A percentile compares a stretch with the other conserved stretches of the same genome.
Conservation (phyloP, 2,329 filamentous ascomycete species). For the Onygena corvina region DNA sequence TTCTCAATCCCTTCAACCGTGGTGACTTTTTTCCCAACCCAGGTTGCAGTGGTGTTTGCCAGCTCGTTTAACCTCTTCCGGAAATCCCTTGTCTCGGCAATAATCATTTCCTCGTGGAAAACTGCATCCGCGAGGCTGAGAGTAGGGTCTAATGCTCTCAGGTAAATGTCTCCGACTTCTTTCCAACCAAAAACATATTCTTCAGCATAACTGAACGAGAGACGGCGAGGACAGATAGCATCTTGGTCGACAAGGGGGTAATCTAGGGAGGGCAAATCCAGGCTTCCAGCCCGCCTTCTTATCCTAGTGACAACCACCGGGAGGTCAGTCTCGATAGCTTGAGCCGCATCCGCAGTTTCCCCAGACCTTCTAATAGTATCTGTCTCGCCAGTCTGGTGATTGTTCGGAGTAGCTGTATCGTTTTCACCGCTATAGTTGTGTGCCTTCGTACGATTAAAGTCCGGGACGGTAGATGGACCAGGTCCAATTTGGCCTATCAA, state of each 20-base stretch:
- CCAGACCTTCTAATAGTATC: background rate
- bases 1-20: constrained; percentile 49
- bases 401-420: background rate
- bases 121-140: constrained; percentile 32
- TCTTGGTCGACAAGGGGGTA: constrained; percentile 18
- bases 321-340: background rate
- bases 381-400: background rate
- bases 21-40: constrained; percentile 33
- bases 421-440: background rate
- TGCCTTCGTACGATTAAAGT: background rate
- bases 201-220: constrained; percentile 40
- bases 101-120: constrained; percentile 29
- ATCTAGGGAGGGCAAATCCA: constrained; percentile 20
- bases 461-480: background rate
- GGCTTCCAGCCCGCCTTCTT: constrained; percentile 31
- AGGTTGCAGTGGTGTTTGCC: constrained; percentile 29
- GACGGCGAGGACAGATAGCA: constrained; percentile 29
- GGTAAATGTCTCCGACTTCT: constrained; percentile 19
- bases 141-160: constrained; percentile 27
- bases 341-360: background rate
- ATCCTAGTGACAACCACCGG: constrained; percentile 8
- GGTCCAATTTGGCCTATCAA: background rate
- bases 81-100: constrained; percentile 27
- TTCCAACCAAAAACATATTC: constrained; percentile 33
- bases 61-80: constrained; percentile 29